Base-by-base conservation (phyloP, 371 early-diverging fungal genomes). In the Circinella minor region DNA sequence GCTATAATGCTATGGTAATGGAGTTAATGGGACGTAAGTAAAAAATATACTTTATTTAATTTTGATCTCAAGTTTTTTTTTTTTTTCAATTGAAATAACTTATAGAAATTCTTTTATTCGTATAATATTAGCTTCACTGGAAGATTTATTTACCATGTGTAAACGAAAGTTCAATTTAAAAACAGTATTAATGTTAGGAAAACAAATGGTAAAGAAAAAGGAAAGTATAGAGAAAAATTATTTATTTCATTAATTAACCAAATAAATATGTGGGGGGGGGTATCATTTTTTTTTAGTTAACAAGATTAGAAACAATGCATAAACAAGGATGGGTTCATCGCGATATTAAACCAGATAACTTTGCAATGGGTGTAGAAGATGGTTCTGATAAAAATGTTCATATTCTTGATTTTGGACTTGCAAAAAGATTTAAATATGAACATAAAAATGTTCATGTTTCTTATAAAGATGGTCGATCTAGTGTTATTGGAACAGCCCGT, bases 321-420 rank as follows among this genome's bases (percentile, higher is more conserved):
- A 95, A 97, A 74, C 90, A 92, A 73, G 94, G 96, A 77, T 84
- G 96, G 72, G 93, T 99, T 49, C 99, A 99, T 81, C 91, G 99
- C 70, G 99, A 99, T 80, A 98, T 99, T 75, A 99, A 99, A 79
- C 99, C 99, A 34, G 99, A 99, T 79, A 99, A 99, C 84, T 99
- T 99, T 79, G 83, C 96, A 36, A 90, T 96, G 68, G 96, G 97
- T 39, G 13, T 34, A 7, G 36, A 34, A 18, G 6, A 9, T 10
- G 57, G 55, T 1, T 8, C 34, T 11, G 43, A 43, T 43, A 6
- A 11, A 43, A 1, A 2, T 1, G 43, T 43, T 43, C 43, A 43
- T 43, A 11, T 43, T 43, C 43, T 43, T 43, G 99, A 98, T 77
- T 95, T 94, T 81, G 99, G 99, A 59, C 93, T 98, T 92, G 95